A percentile compares a stretch with the other conserved stretches of the same genome.
These are phyloP conservation scores for Asterochloris sp. DNA, from an alignment of 139 green algal genomes.

Conservation along the genomic window DNA sequence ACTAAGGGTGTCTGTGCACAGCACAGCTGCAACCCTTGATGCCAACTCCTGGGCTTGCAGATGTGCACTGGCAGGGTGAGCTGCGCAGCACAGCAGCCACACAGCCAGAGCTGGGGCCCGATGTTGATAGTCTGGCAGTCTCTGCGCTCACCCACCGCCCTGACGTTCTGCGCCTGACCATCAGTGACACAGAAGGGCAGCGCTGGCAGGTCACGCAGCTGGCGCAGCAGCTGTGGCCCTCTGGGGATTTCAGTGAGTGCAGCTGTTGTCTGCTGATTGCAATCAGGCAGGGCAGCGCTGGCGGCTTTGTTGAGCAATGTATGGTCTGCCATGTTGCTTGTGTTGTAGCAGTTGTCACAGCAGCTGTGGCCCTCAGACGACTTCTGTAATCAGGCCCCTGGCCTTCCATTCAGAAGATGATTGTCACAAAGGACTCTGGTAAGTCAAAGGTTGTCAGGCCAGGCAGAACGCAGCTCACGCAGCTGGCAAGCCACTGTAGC, in stretches of 20 bases:
- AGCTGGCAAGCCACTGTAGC: too few species aligned
- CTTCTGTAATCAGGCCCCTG: too few species aligned
- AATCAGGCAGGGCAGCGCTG: background rate
- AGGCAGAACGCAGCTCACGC: too few species aligned
- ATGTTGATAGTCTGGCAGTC: conserved; percentile 19
- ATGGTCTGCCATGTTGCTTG: background rate
- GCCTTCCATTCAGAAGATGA: too few species aligned
- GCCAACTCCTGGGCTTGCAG: conserved; percentile 5
- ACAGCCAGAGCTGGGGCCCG: conserved; percentile 33
- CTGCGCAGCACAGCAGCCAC: conserved; percentile 18
- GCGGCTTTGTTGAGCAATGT: background rate
- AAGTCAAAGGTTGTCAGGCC: too few species aligned
- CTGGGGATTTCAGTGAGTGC: too few species aligned
- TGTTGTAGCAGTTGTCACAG: background rate
- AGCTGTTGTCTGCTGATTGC: too few species aligned
- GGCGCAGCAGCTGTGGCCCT: too few species aligned
- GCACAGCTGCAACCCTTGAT: too few species aligned
- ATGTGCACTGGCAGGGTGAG: background rate
- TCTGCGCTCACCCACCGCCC: background rate
- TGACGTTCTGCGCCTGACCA: conserved; percentile 20
- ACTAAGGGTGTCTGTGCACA: too few species aligned
- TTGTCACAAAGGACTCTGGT: too few species aligned
- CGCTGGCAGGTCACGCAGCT: conserved; percentile 34
- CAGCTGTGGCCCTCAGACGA: background rate
- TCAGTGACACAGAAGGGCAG: conserved; percentile 17